Percentiles rank a stretch among this genome's conserved stretches.
Conservation (phyloP, 495 filamentous ascomycete species). For the Chaetomium cochliodes region DNA sequence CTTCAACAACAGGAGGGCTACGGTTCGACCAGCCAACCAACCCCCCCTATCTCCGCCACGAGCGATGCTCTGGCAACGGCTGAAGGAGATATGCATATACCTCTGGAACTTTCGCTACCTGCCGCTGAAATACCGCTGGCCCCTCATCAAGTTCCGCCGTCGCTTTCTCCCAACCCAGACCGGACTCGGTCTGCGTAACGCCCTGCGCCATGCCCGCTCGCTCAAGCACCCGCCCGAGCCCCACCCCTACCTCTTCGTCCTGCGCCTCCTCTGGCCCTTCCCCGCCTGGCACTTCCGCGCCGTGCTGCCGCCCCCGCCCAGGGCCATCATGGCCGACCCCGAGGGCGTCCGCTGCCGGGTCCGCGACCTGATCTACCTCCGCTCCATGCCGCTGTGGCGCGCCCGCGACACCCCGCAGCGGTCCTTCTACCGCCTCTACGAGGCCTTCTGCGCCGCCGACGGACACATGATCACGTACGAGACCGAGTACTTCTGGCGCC, state of each 20-base stretch:
- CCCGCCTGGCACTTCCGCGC: conserved; percentile 11
- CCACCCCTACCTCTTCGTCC: conserved; percentile 11
- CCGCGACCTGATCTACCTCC: conserved; percentile 16
- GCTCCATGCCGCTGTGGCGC: conserved; percentile 16
- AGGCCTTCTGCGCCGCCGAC: conserved; percentile 15
- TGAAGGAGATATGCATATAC: neutral
- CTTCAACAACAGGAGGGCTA: neutral
- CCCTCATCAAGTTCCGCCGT: conserved; percentile 8
- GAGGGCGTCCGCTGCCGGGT: conserved; percentile 7
- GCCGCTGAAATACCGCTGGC: conserved; percentile 5
- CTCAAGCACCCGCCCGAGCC: conserved; percentile 14
- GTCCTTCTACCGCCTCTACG: conserved; percentile 11
- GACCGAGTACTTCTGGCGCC: conserved; percentile 18
- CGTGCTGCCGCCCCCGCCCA: conserved; percentile 9
- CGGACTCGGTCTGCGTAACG: conserved; percentile 5
- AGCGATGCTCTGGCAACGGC: conserved; percentile 6
- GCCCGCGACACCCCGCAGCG: conserved; percentile 12
- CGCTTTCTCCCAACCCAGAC: conserved; percentile 6
- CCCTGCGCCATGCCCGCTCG: conserved; percentile 13
- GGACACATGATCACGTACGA: conserved; percentile 18
- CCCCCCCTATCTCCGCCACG: neutral
- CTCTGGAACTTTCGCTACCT: conserved; percentile 16
- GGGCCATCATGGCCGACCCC: conserved; percentile 11
- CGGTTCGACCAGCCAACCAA: neutral
- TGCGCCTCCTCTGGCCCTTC: conserved; percentile 12